phyloP scores from a whole-genome alignment of 257 asterid species.

The Penstemon newberryi region DNA sequence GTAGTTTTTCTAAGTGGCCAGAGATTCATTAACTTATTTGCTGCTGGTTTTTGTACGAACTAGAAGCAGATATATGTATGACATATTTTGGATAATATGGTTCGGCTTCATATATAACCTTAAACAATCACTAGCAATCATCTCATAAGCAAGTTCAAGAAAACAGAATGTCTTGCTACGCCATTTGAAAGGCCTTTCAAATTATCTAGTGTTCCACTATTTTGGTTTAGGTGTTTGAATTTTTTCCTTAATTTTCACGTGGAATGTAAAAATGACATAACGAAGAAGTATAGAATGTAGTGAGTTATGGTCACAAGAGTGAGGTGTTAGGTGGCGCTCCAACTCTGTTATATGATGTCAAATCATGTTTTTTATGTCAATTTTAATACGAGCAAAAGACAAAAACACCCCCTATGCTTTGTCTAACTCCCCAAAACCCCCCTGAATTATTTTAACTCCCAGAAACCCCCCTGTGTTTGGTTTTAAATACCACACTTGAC shows the following conservation, averaged over 20 bases:
- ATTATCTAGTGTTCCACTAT: no score
- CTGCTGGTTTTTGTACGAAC: neutral
- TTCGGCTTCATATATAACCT: neutral
- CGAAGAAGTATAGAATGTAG: neutral
- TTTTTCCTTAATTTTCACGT: neutral
- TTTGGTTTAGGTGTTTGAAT: no score
- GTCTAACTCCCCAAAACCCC: no score
- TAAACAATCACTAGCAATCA: neutral
- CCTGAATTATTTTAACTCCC: no score
- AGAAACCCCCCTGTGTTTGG: no score
- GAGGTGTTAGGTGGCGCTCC: no score
- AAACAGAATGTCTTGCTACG: neutral
- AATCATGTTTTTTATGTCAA: no score
- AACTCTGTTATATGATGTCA: no score
- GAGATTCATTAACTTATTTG: neutral
- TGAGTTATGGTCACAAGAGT: neutral
- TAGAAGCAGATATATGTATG: neutral
- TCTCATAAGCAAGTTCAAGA: neutral
- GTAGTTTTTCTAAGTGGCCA: neutral
- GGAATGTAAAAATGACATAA: no score
- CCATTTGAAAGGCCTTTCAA: neutral
- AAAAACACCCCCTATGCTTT: no score
- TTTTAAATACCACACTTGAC: no score
- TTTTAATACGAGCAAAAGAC: no score
- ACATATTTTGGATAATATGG: neutral